phyloP scores from a whole-genome alignment of 306 rosid species.

The Prunus mume region DNA sequence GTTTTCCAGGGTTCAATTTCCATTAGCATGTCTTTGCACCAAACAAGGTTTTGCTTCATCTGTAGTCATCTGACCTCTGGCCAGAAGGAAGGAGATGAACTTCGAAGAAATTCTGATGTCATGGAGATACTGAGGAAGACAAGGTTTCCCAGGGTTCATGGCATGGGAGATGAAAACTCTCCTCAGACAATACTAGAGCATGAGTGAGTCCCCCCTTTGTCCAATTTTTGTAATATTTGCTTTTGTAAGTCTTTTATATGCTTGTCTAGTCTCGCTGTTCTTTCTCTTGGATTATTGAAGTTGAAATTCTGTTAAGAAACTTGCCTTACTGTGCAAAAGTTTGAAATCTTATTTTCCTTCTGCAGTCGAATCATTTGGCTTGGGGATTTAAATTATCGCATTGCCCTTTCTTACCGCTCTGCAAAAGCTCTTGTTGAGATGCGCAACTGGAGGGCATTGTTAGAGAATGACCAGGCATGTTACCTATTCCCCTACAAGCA shows the following conservation, averaged over 20 bases:
- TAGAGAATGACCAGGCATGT: conserved; percentile 93
- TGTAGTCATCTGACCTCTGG: conserved; percentile 98
- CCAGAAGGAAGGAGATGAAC: conserved; percentile 97
- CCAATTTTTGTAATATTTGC: neutral
- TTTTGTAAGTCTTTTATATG: neutral
- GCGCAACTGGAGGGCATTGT: conserved; percentile 83
- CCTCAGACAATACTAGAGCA: conserved; percentile 86
- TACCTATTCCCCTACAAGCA: conserved; percentile 6
- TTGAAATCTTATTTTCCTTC: conserved; percentile 28
- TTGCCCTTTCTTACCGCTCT: conserved; percentile 80
- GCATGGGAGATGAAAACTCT: conserved; percentile 56
- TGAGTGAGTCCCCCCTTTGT: conserved; percentile 55
- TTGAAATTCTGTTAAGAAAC: conserved; percentile 5
- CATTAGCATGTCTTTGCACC: conserved; percentile 94
- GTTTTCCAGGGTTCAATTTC: conserved; percentile 94
- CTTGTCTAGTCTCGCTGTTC: neutral
- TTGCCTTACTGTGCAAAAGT: neutral
- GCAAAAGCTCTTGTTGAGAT: conserved; percentile 93
- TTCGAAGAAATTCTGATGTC: conserved; percentile 90
- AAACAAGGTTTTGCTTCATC: conserved; percentile 95
- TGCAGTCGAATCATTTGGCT: conserved; percentile 94
- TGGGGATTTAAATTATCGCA: conserved; percentile 95
- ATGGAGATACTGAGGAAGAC: conserved; percentile 95
- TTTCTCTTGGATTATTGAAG: conserved; percentile 16
- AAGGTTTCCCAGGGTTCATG: conserved; percentile 73